Evolutionary conservation across 371 early-diverging fungal genomes (phyloP), one percentile per base, ranked within the genome.

Genomic region (Mucor circinelloides): DNA sequence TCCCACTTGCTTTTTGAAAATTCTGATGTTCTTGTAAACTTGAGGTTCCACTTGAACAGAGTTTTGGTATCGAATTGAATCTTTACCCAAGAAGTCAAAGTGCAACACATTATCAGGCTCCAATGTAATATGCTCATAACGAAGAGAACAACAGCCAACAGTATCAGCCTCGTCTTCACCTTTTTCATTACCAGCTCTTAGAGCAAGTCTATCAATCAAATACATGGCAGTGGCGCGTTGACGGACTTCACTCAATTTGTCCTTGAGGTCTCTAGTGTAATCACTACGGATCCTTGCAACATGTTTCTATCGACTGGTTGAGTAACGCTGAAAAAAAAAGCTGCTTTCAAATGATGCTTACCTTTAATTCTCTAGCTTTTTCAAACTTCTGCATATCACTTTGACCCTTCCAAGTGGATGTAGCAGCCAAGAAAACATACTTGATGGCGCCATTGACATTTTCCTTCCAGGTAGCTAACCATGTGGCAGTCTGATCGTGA

Each of bases 111-210:
- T 91, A 23, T 89, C 91, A 56, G 89, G 76, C 54, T 91, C 91
- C 23, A 98, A 82, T 15, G 83, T 85, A 32, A 98, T 86, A 74
- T 99, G 98, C 73, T 99, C 98, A 67, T 77, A 93, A 34, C 98
- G 91, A 50, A 99, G 82, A 1, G 98, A 97, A 77, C 98, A 99
- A 74, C 99, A 98, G 68, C 99, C 98, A 2, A 98, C 99, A 10
- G 99, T 99, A 75, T 99, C 99, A 0, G 99, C 99, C 79, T 97
- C 97, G 65, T 97, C 97, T 25, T 93, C 95, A 50, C 96, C 94
- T 82, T 99, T 99, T 74, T 98, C 98, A 74, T 98, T 98, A 66
- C 99, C 99, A 27, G 99, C 99, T 88, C 99, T 86, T 44, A 99
- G 87, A 4, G 99, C 98, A 10, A 95, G 85, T 52, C 90, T 85